Percentiles rank a stretch among this genome's conserved stretches.
Evolutionary conservation across 306 rosid species (phyloP).

Genomic region (Inga leiocalycina): DNA sequence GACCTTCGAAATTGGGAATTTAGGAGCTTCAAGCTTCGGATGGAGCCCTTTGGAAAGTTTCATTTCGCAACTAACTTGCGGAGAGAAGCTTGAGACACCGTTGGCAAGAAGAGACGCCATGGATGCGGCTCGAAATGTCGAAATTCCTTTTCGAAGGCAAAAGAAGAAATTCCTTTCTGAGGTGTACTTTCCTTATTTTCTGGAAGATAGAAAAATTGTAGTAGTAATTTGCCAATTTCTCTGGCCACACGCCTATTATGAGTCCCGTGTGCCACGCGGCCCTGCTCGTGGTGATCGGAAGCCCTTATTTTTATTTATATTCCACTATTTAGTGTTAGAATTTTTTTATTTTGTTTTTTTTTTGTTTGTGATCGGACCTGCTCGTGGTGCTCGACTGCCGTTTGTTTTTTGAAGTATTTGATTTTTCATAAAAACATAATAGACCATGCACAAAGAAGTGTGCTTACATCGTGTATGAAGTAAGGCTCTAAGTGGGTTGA

Average conservation of each 20-base stretch:
- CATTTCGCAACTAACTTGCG: constrained; percentile 49
- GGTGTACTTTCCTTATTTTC: background rate
- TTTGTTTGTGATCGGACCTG: background rate
- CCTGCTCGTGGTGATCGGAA: background rate
- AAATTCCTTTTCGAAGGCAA: background rate
- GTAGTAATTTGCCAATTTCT: background rate
- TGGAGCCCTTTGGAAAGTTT: constrained; percentile 38
- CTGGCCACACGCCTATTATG: constrained; percentile 24
- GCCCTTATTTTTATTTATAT: background rate
- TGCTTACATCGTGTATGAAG: no score
- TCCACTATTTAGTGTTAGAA: no score
- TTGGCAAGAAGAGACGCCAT: constrained; percentile 77
- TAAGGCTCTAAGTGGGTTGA: no score
- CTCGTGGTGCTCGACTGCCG: background rate
- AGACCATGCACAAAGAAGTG: no score
- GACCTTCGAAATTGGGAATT: constrained; percentile 30
- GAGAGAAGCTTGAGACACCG: constrained; percentile 63
- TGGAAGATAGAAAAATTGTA: background rate
- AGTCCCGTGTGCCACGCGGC: constrained; percentile 41
- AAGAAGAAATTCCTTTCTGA: background rate
- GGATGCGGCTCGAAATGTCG: constrained; percentile 29
- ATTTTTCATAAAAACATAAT: no score
- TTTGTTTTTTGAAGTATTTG: background rate
- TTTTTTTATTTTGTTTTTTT: no score
- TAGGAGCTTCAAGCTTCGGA: constrained; percentile 39